Evolutionary conservation across 202 grass and related monocot species (phyloP), one percentile per base, ranked within the genome.

Genomic region (Musa balbisiana): DNA sequence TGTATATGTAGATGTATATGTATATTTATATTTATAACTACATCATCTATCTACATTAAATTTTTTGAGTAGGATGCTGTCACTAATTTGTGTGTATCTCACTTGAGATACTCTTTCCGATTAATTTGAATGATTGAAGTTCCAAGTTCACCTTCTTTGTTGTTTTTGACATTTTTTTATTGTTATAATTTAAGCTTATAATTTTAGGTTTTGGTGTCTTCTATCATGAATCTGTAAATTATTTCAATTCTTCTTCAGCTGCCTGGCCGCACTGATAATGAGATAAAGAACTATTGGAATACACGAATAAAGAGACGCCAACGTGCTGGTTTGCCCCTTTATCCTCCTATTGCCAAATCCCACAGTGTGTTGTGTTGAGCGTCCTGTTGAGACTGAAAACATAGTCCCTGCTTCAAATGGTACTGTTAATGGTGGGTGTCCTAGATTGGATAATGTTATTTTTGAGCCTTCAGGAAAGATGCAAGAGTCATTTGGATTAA

Each of bases 221-320:
- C n/a, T 20, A 17, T 72, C 52, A 49, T 24, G 19, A 11, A 14
- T 53, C 9, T 22, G 27, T 16, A 6, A 74, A 29, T 74, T 56
- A 26, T 10, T 24, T 73, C 78, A 43, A 49, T n/a, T 74, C 77
- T 52, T 92, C 81, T 53, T 73, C 88, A 99, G 95, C 86, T 99
- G 68, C 91, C 89, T 76, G 95, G 95, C 54, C 88, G 95, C 76
- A 99, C 95, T 60, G 95, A 95, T 72, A 99, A 99, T 90, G 95
- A 99, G 80, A 99, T 99, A 85, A 99, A 99, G 65, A 99, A 99
- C 80, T 99, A 89, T 72, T 99, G 95, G 11, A 79, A 72, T 66
- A 83, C 55, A 66, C 17, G 20, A 27, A 74, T 62, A 70, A 17
- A 77, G 58, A 75, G 60, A 72, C 79, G 54, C 22, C 52, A 53